A percentile compares a stretch with the other conserved stretches of the same genome.
These are phyloP conservation scores for Zygosaccharomyces kombuchaensis DNA, from an alignment of 805 yeast genomes.

Conservation along the genomic window DNA sequence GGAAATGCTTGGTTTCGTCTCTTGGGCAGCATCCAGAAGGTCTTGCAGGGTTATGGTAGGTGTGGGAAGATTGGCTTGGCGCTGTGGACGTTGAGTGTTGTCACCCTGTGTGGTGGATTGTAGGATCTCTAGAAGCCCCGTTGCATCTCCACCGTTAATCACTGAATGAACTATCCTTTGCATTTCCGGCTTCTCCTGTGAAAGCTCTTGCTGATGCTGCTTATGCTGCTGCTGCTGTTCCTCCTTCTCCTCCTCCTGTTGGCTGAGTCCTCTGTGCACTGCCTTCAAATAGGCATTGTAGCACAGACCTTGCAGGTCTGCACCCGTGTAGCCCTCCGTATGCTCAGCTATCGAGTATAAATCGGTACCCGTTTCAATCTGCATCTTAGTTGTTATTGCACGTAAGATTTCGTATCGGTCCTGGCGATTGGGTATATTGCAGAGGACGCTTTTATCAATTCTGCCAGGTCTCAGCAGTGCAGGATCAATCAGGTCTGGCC, in stretches of 20 bases:
- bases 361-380: conserved; percentile 45
- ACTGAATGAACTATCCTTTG: background rate
- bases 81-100: background rate
- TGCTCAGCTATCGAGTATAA: conserved; percentile 49
- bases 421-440: conserved; percentile 73
- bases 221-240: background rate
- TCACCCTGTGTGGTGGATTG: background rate
- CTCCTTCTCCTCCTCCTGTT: conserved; percentile 21
- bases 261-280: conserved; percentile 62
- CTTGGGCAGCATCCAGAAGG: conserved; percentile 56
- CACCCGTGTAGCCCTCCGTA: conserved; percentile 85
- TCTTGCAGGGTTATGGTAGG: conserved; percentile 46
- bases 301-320: conserved; percentile 88
- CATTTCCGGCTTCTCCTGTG: background rate
- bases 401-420: conserved; percentile 71
- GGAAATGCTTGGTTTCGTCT: conserved; percentile 89
- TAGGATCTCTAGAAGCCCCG: background rate
- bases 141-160: conserved; percentile 1
- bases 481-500: conserved; percentile 94
- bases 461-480: conserved; percentile 95
- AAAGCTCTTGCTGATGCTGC: background rate
- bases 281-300: conserved; percentile 90
- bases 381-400: conserved; percentile 40
- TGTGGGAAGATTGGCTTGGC: conserved; percentile 33
- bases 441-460: conserved; percentile 84